These are phyloP conservation scores for Puccinia coronata DNA, from an alignment of 1,284 basidiomycete genomes.

Conservation along the genomic window DNA sequence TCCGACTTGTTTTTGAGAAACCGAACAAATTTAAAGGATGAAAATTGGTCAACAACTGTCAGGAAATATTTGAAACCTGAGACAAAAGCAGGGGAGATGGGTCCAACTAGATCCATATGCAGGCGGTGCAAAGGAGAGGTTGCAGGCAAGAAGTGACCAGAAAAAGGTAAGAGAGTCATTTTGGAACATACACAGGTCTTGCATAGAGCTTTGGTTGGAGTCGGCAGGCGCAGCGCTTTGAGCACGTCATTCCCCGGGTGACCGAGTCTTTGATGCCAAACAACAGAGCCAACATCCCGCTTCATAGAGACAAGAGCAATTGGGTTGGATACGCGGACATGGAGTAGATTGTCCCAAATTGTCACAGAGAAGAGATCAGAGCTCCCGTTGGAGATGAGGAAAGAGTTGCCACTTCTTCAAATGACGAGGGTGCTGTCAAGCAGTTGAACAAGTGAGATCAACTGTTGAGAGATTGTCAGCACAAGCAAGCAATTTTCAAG, in stretches of 20 bases:
- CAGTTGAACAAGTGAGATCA: not conserved
- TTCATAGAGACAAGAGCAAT: not conserved
- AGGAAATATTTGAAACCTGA: constrained; percentile 19
- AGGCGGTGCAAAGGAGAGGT: not conserved
- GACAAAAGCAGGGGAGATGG: not conserved
- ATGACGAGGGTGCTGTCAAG: not conserved
- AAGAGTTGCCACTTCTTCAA: not conserved
- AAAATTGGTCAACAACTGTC: constrained; percentile 19
- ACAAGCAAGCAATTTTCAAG: not conserved
- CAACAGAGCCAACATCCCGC: not conserved
- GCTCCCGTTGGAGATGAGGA: not conserved
- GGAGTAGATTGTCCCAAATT: not conserved
- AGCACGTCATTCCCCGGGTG: not conserved
- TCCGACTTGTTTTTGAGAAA: constrained; percentile 25
- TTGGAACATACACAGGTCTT: not conserved
- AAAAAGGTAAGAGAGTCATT: not conserved
- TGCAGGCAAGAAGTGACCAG: not conserved
- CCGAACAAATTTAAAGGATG: constrained; percentile 5
- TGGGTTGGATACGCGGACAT: not conserved
- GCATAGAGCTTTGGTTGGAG: not conserved
- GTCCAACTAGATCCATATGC: constrained; percentile 19
- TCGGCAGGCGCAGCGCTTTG: not conserved
- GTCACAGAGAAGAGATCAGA: not conserved
- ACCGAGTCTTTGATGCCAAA: not conserved
- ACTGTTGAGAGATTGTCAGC: not conserved